A percentile compares a stretch with the other conserved stretches of the same genome.
Evolutionary conservation across 345 rosid species (phyloP).

Genomic region (Gossypium ekmanianum): DNA sequence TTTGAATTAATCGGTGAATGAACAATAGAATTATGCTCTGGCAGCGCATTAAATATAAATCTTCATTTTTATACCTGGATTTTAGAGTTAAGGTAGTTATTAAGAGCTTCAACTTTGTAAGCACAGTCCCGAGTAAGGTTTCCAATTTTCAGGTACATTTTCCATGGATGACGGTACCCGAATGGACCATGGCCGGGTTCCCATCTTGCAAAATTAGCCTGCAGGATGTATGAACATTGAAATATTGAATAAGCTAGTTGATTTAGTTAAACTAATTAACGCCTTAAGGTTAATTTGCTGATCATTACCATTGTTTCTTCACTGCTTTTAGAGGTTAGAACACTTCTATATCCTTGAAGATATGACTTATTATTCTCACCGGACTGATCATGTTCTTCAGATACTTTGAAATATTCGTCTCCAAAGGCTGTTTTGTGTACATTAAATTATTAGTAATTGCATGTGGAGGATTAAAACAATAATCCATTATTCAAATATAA

Average conservation of each 20-base stretch:
- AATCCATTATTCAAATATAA: background rate
- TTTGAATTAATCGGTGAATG: background rate
- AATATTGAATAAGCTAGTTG: background rate
- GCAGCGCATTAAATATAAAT: too few relatives aligned
- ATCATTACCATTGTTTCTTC: constrained; percentile 36
- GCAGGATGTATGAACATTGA: background rate
- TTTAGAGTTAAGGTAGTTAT: constrained; percentile 23
- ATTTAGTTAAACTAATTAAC: background rate
- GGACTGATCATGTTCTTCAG: background rate
- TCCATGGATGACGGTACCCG: constrained; percentile 43
- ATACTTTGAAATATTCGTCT: constrained; percentile 11
- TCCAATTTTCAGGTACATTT: constrained; percentile 38
- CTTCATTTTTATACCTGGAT: constrained; percentile 4
- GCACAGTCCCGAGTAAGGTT: constrained; percentile 35
- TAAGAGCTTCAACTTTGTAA: constrained; percentile 38
- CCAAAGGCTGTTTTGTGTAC: constrained; percentile 24
- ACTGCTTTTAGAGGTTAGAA: constrained; percentile 26
- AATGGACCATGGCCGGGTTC: constrained; percentile 50
- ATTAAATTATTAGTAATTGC: background rate
- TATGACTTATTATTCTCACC: background rate
- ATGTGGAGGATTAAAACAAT: background rate
- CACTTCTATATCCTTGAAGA: constrained; percentile 28
- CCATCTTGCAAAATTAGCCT: constrained; percentile 47
- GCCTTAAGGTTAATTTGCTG: background rate
- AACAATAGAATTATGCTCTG: background rate